Conservation (phyloP, 2,329 filamentous ascomycete genomes). For the Aschersonia sp. region DNA sequence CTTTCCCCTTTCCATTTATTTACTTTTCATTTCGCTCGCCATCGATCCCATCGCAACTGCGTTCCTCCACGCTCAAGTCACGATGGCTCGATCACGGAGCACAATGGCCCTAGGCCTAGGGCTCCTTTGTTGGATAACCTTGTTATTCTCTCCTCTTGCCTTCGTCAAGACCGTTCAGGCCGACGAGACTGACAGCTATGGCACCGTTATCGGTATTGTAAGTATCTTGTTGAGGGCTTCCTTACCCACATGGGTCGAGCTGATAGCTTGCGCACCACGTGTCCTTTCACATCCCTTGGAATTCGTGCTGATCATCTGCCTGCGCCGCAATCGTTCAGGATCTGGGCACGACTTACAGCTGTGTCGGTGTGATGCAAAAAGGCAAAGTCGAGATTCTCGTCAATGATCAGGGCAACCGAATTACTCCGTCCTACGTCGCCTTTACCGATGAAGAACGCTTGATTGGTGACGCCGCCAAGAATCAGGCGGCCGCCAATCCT, state of each 20-base stretch:
- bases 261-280: no score
- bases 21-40: no score
- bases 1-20: no score
- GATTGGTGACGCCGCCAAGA: constrained; percentile 95
- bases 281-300: not conserved
- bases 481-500: constrained; percentile 76
- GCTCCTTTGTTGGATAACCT: constrained; percentile 79
- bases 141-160: constrained; percentile 76
- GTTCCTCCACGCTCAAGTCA: no score
- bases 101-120: constrained; percentile 69
- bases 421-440: constrained; percentile 87
- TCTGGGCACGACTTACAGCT: constrained; percentile 79
- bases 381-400: constrained; percentile 91
- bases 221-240: constrained; percentile 14
- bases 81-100: constrained; percentile 45
- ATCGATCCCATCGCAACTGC: no score
- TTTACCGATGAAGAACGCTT: constrained; percentile 95
- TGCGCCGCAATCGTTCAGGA: constrained; percentile 27
- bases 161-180: constrained; percentile 66
- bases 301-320: not conserved
- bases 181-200: constrained; percentile 59
- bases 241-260: no score
- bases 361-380: constrained; percentile 91
- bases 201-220: constrained; percentile 86
- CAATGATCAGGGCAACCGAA: constrained; percentile 95